Conservation (phyloP, 768 basidiomycete genomes). For the Podaxis sp. region DNA sequence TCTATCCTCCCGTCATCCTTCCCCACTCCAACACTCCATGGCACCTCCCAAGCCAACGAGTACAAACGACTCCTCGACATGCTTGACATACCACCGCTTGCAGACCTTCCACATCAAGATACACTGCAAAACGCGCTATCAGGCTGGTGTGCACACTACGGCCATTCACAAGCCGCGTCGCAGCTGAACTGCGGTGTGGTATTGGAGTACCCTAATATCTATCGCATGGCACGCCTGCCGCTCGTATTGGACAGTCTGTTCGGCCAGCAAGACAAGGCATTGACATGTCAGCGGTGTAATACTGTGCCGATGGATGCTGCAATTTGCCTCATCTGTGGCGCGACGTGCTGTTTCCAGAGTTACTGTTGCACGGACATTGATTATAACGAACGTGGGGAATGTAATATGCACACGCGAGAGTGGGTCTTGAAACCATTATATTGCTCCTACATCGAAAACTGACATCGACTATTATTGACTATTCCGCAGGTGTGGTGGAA, state of each 20-base stretch:
- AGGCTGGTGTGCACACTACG: constrained; percentile 90
- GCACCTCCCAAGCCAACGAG: constrained; percentile 54
- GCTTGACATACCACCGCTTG: constrained; percentile 79
- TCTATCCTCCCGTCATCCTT: constrained; percentile 69
- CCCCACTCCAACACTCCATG: constrained; percentile 42
- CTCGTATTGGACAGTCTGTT: constrained; percentile 82
- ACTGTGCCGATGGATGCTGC: constrained; percentile 85
- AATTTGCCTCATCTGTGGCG: constrained; percentile 89
- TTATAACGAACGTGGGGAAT: constrained; percentile 79
- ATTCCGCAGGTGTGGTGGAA: constrained; percentile 78
- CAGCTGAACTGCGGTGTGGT: constrained; percentile 78
- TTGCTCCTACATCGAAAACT: constrained; percentile 5
- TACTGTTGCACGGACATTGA: constrained; percentile 83
- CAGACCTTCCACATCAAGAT: constrained; percentile 79
- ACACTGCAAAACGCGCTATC: constrained; percentile 87
- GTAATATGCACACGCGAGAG: constrained; percentile 95
- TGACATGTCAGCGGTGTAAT: constrained; percentile 76
- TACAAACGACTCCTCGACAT: constrained; percentile 74
- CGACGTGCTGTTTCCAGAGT: constrained; percentile 85
- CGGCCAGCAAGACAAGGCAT: constrained; percentile 66
- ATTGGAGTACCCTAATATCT: constrained; percentile 81
- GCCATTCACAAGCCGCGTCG: constrained; percentile 74
- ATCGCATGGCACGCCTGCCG: constrained; percentile 83
- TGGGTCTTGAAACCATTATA: constrained; percentile 41
- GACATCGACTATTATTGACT: constrained; percentile 12